These are phyloP conservation scores for Acrocalymma vagum DNA, from an alignment of 2,329 filamentous ascomycete genomes.

Conservation along the genomic window DNA sequence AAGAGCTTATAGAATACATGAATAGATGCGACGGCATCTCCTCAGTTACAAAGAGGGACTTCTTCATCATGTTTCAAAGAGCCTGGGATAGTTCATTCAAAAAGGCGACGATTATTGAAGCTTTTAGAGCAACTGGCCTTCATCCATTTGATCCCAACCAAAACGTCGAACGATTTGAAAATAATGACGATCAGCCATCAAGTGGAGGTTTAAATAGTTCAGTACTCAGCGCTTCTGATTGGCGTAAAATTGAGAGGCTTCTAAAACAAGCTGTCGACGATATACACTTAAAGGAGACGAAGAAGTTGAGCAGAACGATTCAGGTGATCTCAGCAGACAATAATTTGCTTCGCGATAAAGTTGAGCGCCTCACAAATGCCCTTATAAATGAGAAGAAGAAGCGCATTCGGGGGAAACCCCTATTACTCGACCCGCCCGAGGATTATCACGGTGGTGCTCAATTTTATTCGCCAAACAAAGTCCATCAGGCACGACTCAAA, in stretches of 20 bases:
- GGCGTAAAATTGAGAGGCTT: conserved; percentile 2
- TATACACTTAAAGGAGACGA: neutral
- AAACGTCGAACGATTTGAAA: too few relatives aligned
- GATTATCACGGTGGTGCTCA: conserved; percentile 11
- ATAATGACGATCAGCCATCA: too few relatives aligned
- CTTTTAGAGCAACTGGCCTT: neutral
- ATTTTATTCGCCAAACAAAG: conserved; percentile 12
- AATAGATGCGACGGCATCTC: conserved; percentile 1
- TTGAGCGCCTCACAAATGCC: conserved; percentile 5
- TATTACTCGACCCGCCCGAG: conserved; percentile 5
- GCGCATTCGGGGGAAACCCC: conserved; percentile 7
- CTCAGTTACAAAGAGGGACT: conserved; percentile 4
- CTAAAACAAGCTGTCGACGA: neutral
- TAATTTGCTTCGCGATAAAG: conserved; percentile 8
- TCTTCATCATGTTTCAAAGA: conserved; percentile 10
- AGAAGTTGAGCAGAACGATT: conserved; percentile 8
- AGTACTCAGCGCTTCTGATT: conserved; percentile 8
- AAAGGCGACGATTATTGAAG: conserved; percentile 6
- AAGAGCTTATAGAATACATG: neutral
- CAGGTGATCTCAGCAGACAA: conserved; percentile 9
- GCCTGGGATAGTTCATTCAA: conserved; percentile 11
- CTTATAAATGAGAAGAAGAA: conserved; percentile 7
- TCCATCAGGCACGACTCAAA: conserved; percentile 6
- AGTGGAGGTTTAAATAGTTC: too few relatives aligned
- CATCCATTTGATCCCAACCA: neutral